Conservation (phyloP, 768 basidiomycete genomes). For the Termitomyces eurrhizus region DNA sequence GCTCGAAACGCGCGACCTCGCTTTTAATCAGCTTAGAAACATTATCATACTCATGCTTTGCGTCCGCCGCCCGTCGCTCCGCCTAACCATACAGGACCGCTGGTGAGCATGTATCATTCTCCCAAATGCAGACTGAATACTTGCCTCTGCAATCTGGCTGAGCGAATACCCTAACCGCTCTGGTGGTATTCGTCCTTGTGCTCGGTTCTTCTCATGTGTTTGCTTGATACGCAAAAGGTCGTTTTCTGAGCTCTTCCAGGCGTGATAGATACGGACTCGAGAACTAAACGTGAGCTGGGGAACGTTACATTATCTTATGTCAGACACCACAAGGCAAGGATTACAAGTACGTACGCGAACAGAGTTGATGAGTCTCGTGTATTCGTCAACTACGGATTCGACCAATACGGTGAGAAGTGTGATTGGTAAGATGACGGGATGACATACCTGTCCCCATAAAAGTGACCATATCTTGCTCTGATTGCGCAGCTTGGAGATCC, state of each 20-base stretch:
- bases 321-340: background rate
- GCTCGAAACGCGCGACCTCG: slow-evolving; percentile 89
- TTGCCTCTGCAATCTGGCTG: slow-evolving; percentile 75
- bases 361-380: slow-evolving; percentile 84
- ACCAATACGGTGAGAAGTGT: slow-evolving; percentile 8
- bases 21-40: slow-evolving; percentile 84
- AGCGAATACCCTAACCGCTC: slow-evolving; percentile 75
- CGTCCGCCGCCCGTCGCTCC: slow-evolving; percentile 78
- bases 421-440: background rate
- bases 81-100: slow-evolving; percentile 41
- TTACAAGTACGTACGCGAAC: slow-evolving; percentile 59
- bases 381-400: slow-evolving; percentile 72
- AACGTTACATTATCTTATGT: background rate
- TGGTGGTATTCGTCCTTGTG: slow-evolving; percentile 66
- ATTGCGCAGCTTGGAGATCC: slow-evolving; percentile 69
- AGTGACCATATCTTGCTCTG: slow-evolving; percentile 78
- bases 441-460: slow-evolving; percentile 68
- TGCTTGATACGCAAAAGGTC: slow-evolving; percentile 71
- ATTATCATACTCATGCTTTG: slow-evolving; percentile 86
- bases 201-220: slow-evolving; percentile 76
- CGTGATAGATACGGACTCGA: slow-evolving; percentile 76
- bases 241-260: slow-evolving; percentile 78
- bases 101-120: background rate
- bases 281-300: slow-evolving; percentile 81
- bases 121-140: slow-evolving; percentile 13